Base-by-base conservation (phyloP, 1,284 basidiomycete genomes). In the Pyrrhoderma noxium region DNA sequence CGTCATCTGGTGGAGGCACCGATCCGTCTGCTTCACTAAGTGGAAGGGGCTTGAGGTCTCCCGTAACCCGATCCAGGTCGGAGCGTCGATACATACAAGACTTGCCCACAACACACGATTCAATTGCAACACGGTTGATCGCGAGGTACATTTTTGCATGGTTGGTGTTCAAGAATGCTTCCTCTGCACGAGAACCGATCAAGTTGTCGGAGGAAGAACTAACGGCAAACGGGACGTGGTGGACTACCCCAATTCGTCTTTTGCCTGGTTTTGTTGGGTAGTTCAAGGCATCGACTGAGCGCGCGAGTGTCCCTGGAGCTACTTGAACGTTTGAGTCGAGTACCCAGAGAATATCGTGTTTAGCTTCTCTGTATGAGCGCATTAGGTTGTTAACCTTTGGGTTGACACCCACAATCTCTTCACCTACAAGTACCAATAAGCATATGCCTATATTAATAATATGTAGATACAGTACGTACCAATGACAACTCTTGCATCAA, bases 81-180 rank as follows among this genome's bases (percentile, higher is more conserved):
- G 89, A 88, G 49, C 91, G 87, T 43, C 91, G 85, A 68, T 94
- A 99, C 56, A 99, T 67, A 67, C 93, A 94, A 51, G 92, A 94
- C 70, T 99, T 99, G 58, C 96, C 96, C 58, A 98, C 89, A 11
- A 99, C 92, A 65, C 96, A 99, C 0, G 92, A 95, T 49, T 97
- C 96, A 52, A 97, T 70, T 3, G 84, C 85, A 44, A 89, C 71
- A 0, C 82, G 74, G 67, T 96, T 96, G 66, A 99, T 92, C 8
- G 93, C 93, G 49, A 98, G 76, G 63, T 99, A 99, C 95, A 99
- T 99, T 67, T 96, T 98, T 13, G 95, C 95, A 63, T 99, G 96
- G 48, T 93, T 97, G 3, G 93, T 95, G 64, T 95, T 96, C 46
- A 99, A 71, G 65, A 97, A 99, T 1, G 90, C 92, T 55, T 92